A percentile compares a stretch with the other conserved stretches of the same genome.
Evolutionary conservation across 2,329 filamentous ascomycete genomes (phyloP).

Genomic region (Nemania diffusa): DNA sequence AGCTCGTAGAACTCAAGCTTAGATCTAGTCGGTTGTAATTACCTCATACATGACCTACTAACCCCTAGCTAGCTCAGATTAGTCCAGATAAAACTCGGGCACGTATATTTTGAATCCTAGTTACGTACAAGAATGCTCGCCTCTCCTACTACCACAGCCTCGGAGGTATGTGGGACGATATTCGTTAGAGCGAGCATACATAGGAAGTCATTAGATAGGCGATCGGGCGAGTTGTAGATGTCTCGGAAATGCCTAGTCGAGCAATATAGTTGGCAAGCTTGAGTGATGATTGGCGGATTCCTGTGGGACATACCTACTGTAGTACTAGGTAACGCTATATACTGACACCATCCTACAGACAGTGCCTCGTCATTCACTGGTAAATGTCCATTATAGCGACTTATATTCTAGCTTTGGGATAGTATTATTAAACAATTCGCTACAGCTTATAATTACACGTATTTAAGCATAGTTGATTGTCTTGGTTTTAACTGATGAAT

Average conservation of each 20-base stretch:
- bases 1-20: neutral
- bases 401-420: too few relatives aligned
- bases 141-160: neutral
- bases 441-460: too few relatives aligned
- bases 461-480: too few relatives aligned
- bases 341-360: neutral
- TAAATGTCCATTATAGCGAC: too few relatives aligned
- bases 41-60: neutral
- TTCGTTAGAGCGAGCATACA: neutral
- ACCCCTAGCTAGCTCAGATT: neutral
- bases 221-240: neutral
- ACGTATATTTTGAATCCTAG: neutral
- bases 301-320: neutral
- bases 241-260: conserved; percentile 21
- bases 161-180: neutral
- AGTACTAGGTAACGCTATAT: neutral
- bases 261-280: conserved; percentile 4
- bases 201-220: too few relatives aligned
- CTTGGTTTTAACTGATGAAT: too few relatives aligned
- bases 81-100: neutral
- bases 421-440: too few relatives aligned
- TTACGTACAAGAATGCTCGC: neutral
- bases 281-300: neutral
- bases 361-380: too few relatives aligned
- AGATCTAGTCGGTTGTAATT: neutral